Percentiles rank a stretch among this genome's conserved stretches.
Evolutionary conservation across 2,329 filamentous ascomycete genomes (phyloP).

Genomic region (Hypoxylon sp.): DNA sequence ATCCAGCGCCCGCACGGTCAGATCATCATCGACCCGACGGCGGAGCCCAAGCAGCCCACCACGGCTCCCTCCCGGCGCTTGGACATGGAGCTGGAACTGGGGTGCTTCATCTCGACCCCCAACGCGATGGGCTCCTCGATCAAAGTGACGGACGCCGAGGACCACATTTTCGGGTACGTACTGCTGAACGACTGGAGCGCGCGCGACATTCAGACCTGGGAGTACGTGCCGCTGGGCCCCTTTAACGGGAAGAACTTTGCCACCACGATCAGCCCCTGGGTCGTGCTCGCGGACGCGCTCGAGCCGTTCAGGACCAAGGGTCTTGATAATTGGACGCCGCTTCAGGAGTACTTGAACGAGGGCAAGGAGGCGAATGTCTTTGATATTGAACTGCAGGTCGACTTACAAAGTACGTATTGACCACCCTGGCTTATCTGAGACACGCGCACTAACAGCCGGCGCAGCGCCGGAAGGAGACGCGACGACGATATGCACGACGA

Average conservation of each 20-base stretch:
- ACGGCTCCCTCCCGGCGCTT: slow-evolving; percentile 71
- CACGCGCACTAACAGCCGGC: slow-evolving; percentile 21
- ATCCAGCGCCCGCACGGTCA: slow-evolving; percentile 80
- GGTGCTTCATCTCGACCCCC: slow-evolving; percentile 72
- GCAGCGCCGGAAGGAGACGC: slow-evolving; percentile 55
- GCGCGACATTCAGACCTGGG: slow-evolving; percentile 83
- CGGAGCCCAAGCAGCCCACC: slow-evolving; percentile 67
- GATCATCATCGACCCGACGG: slow-evolving; percentile 69
- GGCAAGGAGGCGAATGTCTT: slow-evolving; percentile 65
- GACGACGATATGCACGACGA: slow-evolving; percentile 67
- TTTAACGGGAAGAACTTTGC: slow-evolving; percentile 88
- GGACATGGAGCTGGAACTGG: slow-evolving; percentile 83
- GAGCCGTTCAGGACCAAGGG: slow-evolving; percentile 58
- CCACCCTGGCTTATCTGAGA: background rate
- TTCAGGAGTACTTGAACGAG: slow-evolving; percentile 64
- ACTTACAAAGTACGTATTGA: slow-evolving; percentile 61
- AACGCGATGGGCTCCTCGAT: slow-evolving; percentile 73
- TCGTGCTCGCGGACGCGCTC: slow-evolving; percentile 78
- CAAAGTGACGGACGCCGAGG: slow-evolving; percentile 68
- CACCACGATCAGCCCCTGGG: slow-evolving; percentile 80
- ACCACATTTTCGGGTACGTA: slow-evolving; percentile 80
- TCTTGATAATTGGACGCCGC: slow-evolving; percentile 45
- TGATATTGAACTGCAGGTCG: slow-evolving; percentile 74
- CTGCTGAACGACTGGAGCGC: slow-evolving; percentile 90
- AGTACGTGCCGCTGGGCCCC: slow-evolving; percentile 82